Evolutionary conservation across 768 basidiomycete species (phyloP).

Genomic region (Kwoniella dejecticola): DNA sequence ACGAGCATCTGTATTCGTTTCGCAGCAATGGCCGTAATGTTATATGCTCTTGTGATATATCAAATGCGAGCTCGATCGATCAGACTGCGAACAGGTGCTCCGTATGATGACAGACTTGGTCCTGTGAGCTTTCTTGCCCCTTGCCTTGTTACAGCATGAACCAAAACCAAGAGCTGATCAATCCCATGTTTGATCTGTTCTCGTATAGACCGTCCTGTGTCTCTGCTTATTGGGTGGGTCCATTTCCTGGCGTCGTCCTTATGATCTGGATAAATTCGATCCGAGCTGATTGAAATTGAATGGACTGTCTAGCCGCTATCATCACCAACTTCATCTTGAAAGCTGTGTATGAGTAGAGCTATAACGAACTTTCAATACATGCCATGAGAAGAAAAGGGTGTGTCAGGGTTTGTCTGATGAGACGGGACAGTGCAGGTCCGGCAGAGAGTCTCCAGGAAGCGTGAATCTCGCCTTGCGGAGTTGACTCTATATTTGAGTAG

Average conservation of each 20-base stretch:
- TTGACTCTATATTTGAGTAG: too few relatives aligned
- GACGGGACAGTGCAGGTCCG: too few relatives aligned
- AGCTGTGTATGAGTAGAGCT: slow-evolving; percentile 48
- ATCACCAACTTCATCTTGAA: slow-evolving; percentile 55
- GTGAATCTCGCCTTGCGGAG: too few relatives aligned
- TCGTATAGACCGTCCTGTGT: slow-evolving; percentile 48
- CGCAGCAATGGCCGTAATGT: slow-evolving; percentile 92
- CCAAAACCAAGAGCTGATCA: too few relatives aligned
- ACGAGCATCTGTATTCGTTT: neutral
- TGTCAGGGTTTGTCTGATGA: too few relatives aligned
- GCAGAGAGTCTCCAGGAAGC: too few relatives aligned
- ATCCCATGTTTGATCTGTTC: too few relatives aligned
- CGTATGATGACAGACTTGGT: slow-evolving; percentile 93
- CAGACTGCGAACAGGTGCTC: slow-evolving; percentile 83
- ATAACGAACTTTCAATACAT: too few relatives aligned
- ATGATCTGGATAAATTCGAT: too few relatives aligned
- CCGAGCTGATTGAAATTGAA: neutral
- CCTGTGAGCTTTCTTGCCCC: slow-evolving; percentile 66
- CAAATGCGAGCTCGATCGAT: slow-evolving; percentile 96
- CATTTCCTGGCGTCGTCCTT: too few relatives aligned
- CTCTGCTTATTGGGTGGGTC: slow-evolving; percentile 45
- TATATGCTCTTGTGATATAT: slow-evolving; percentile 91
- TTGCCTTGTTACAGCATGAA: neutral
- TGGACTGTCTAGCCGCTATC: slow-evolving; percentile 44
- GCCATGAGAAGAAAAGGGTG: too few relatives aligned